Percentiles rank a stretch among this genome's conserved stretches.
These are phyloP conservation scores for Rhamnella rubrinervis DNA, from an alignment of 331 rosid species.

Conservation along the genomic window DNA sequence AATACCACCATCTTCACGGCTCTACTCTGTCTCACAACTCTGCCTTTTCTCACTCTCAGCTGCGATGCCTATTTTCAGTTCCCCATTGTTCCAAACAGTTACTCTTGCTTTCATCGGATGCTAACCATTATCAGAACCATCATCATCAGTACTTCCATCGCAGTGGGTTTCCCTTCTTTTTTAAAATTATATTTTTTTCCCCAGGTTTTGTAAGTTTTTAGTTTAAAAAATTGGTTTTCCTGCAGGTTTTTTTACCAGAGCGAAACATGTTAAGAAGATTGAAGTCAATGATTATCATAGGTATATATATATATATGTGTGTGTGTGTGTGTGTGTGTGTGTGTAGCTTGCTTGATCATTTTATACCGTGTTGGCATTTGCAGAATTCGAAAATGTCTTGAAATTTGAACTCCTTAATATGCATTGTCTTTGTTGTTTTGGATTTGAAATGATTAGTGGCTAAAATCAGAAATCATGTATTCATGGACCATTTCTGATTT, in stretches of 20 bases:
- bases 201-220: background rate
- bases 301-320: constrained; percentile 18
- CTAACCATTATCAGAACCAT: constrained; percentile 14
- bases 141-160: constrained; percentile 41
- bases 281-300: constrained; percentile 76
- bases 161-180: constrained; percentile 33
- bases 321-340: background rate
- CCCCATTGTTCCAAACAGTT: constrained; percentile 27
- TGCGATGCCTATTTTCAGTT: background rate
- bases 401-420: background rate
- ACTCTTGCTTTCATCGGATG: constrained; percentile 28
- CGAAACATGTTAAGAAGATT: constrained; percentile 57
- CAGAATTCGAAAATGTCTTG: background rate
- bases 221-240: background rate
- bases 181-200: background rate
- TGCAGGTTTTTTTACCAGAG: constrained; percentile 77
- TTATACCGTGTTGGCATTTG: background rate
- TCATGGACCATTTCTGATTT: background rate
- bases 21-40: constrained; percentile 1
- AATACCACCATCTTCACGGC: background rate
- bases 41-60: background rate
- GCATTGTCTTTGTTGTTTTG: background rate
- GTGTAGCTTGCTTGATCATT: background rate
- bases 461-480: background rate
- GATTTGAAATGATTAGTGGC: background rate